Percentiles rank a stretch among this genome's conserved stretches.
Evolutionary conservation across 805 yeast species (phyloP).

Genomic region (Pichia eremophila): DNA sequence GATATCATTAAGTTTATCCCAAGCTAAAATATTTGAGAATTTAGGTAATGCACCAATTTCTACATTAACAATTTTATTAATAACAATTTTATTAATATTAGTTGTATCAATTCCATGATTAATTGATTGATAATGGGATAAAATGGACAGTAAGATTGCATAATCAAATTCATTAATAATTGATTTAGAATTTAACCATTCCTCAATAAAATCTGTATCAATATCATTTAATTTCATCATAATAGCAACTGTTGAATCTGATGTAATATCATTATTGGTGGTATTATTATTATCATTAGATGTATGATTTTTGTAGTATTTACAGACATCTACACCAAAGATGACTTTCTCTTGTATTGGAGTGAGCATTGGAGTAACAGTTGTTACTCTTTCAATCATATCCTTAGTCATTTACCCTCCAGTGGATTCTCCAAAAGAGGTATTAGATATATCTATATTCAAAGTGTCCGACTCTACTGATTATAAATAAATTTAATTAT

Average conservation of each 20-base stretch:
- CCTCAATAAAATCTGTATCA: not conserved
- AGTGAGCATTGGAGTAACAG: constrained; percentile 3
- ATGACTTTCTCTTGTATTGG: constrained; percentile 10
- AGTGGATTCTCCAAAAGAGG: too few species aligned
- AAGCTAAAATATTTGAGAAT: constrained; percentile 17
- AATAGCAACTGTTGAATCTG: constrained; percentile 5
- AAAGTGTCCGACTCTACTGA: too few species aligned
- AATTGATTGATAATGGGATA: not conserved
- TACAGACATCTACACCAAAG: constrained; percentile 4
- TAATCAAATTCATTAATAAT: constrained; percentile 5
- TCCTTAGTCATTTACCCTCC: not conserved
- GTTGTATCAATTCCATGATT: not conserved
- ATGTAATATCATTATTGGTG: too few species aligned
- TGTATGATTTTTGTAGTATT: too few species aligned
- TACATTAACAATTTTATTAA: not conserved
- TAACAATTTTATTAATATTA: not conserved
- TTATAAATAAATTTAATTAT: too few species aligned
- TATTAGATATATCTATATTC: too few species aligned
- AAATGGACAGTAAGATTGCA: not conserved
- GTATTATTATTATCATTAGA: too few species aligned
- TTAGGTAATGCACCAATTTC: constrained; percentile 13
- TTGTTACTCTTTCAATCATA: constrained; percentile 24
- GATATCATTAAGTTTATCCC: constrained; percentile 14
- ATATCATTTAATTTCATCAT: not conserved
- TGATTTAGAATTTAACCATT: not conserved